phyloP scores from a whole-genome alignment of 305 asterid species.

The Ilex paraguariensis region DNA sequence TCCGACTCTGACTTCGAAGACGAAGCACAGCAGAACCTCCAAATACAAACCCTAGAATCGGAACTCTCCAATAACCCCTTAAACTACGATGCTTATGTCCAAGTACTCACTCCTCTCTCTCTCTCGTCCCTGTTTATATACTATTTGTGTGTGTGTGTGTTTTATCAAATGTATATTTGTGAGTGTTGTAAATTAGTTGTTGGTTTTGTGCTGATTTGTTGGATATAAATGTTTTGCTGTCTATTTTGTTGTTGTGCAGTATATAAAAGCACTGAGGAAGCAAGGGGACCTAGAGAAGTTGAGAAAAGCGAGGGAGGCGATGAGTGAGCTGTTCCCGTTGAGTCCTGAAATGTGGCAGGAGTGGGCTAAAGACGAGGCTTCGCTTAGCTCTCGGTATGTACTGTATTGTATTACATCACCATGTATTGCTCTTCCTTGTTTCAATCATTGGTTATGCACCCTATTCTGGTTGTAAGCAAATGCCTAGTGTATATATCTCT shows the following conservation, averaged over 20 bases:
- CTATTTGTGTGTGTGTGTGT: neutral
- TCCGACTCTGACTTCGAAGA: slow-evolving; percentile 41
- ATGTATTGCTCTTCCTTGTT: neutral
- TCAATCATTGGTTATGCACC: neutral
- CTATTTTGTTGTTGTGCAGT: slow-evolving; percentile 33
- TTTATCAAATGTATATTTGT: no score
- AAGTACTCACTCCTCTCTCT: slow-evolving; percentile 31
- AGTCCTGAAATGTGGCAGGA: slow-evolving; percentile 86
- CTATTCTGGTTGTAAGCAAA: neutral
- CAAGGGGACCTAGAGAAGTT: slow-evolving; percentile 79
- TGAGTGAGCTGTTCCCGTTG: slow-evolving; percentile 80
- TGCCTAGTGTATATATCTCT: neutral
- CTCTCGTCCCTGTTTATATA: slow-evolving; percentile 2
- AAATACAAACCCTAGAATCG: slow-evolving; percentile 57
- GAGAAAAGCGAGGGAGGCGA: slow-evolving; percentile 83
- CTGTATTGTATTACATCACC: slow-evolving; percentile 5
- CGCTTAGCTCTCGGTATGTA: slow-evolving; percentile 55
- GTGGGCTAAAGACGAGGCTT: slow-evolving; percentile 84
- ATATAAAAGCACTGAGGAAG: slow-evolving; percentile 72
- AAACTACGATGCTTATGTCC: slow-evolving; percentile 69
- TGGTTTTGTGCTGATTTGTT: slow-evolving; percentile 1
- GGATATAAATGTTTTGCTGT: slow-evolving; percentile 6
- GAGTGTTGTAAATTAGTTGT: slow-evolving; percentile 7
- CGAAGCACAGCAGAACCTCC: slow-evolving; percentile 52
- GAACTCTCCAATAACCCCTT: slow-evolving; percentile 48